phyloP scores from a whole-genome alignment of 2,329 filamentous ascomycete genomes.

The Penicillium sp. region DNA sequence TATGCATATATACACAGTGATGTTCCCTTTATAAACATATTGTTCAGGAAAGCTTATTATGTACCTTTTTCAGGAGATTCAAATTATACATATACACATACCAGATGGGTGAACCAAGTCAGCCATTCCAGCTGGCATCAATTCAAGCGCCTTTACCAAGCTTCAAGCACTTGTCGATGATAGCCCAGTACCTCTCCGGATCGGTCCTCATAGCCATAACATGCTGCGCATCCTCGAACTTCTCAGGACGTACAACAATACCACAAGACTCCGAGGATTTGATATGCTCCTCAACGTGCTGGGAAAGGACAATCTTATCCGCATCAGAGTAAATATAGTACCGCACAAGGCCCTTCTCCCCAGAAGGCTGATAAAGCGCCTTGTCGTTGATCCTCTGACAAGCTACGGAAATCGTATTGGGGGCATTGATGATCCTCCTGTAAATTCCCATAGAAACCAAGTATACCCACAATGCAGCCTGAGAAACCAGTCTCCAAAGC shows the following conservation, averaged over 20 bases:
- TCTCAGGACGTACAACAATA: conserved; percentile 36
- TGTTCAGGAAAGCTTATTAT: too few relatives aligned
- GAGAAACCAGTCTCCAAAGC: conserved; percentile 31
- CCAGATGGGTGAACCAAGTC: background rate
- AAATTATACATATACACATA: background rate
- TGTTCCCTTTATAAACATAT: too few relatives aligned
- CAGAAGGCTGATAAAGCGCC: conserved; percentile 17
- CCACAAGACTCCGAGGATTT: conserved; percentile 31
- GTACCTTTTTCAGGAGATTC: too few relatives aligned
- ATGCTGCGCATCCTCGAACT: conserved; percentile 40
- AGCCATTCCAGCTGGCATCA: background rate
- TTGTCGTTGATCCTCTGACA: conserved; percentile 34
- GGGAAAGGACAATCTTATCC: conserved; percentile 39
- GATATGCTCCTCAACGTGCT: conserved; percentile 41
- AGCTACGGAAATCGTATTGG: conserved; percentile 29
- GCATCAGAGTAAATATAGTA: conserved; percentile 44
- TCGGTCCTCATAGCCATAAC: conserved; percentile 42
- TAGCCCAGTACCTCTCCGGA: conserved; percentile 41
- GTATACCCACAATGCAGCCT: conserved; percentile 25
- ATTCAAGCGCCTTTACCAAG: background rate
- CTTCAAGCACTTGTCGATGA: conserved; percentile 30
- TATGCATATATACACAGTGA: too few relatives aligned
- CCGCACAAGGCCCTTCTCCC: conserved; percentile 15
- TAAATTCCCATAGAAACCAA: conserved; percentile 23
- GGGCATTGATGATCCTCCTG: conserved; percentile 15